phyloP scores from a whole-genome alignment of 1,284 basidiomycete genomes.

The Microbotryum saponariae region DNA sequence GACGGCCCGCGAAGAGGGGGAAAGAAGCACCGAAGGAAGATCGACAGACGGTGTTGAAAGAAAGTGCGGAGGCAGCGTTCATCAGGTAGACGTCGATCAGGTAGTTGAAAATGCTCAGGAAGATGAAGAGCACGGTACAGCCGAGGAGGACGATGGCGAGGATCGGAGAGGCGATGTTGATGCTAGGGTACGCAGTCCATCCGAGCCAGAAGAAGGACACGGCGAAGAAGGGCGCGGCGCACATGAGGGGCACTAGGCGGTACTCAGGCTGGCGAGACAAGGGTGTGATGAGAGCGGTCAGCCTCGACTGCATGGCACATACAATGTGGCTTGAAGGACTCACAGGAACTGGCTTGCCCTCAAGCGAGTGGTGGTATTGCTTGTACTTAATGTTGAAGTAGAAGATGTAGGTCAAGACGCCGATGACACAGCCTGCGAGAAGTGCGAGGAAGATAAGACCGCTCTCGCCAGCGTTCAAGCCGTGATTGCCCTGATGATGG shows the following conservation, averaged over 20 bases:
- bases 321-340: no score
- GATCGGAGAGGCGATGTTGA: conserved; percentile 27
- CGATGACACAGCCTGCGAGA: conserved; percentile 36
- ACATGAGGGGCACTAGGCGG: conserved; percentile 33
- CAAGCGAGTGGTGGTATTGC: conserved; percentile 20
- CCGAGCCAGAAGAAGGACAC: conserved; percentile 44
- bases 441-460: conserved; percentile 49
- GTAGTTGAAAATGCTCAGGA: conserved; percentile 38
- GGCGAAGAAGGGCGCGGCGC: conserved; percentile 39
- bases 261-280: conserved; percentile 30
- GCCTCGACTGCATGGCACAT: no score
- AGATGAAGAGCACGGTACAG: conserved; percentile 25
- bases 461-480: conserved; percentile 45
- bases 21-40: conserved; percentile 47
- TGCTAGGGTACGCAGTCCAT: conserved; percentile 35
- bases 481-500: conserved; percentile 38
- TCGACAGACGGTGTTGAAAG: conserved; percentile 47
- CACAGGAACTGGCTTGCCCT: conserved; percentile 27
- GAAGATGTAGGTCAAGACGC: conserved; percentile 33
- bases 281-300: no score
- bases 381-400: conserved; percentile 35
- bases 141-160: conserved; percentile 26
- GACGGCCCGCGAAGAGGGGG: conserved; percentile 44
- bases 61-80: conserved; percentile 48
- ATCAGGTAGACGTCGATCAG: conserved; percentile 25